Conservation (phyloP, 1,284 basidiomycete genomes). For the Naganishia sp. region DNA sequence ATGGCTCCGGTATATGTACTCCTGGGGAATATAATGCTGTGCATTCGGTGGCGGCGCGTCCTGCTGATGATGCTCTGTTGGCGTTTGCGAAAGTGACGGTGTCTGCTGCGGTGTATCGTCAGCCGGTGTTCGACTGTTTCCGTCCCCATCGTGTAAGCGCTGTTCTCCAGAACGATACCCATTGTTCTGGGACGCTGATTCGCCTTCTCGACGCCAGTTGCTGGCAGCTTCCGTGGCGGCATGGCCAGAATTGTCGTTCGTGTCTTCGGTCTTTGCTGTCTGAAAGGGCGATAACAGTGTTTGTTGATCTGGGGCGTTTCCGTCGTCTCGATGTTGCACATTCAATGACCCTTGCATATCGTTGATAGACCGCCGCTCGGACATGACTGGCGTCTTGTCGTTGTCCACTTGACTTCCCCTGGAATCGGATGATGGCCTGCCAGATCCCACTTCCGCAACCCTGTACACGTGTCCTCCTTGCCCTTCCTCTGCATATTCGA, state of each 20-base stretch:
- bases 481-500: slow-evolving; percentile 17
- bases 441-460: background rate
- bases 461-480: slow-evolving; percentile 6
- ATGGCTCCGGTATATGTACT: slow-evolving; percentile 16
- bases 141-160: background rate
- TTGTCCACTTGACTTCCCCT: slow-evolving; percentile 13
- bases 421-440: slow-evolving; percentile 12
- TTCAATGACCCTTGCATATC: slow-evolving; percentile 14
- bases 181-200: background rate
- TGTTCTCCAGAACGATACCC: background rate
- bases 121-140: background rate
- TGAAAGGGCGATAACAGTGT: slow-evolving; percentile 28
- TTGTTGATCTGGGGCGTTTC: slow-evolving; percentile 10
- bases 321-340: slow-evolving; percentile 8
- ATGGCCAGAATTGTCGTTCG: background rate
- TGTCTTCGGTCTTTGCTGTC: slow-evolving; percentile 12
- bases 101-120: slow-evolving; percentile 26
- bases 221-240: background rate
- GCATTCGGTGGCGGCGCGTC: background rate
- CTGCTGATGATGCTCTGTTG: slow-evolving; percentile 23
- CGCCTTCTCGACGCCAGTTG: slow-evolving; percentile 16
- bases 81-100: slow-evolving; percentile 22
- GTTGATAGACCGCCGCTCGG: slow-evolving; percentile 19
- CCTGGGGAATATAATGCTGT: slow-evolving; percentile 12
- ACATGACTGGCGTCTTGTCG: slow-evolving; percentile 30